These are phyloP conservation scores for Verruconis gallopava DNA, from an alignment of 2,329 filamentous ascomycete genomes.

Conservation along the genomic window DNA sequence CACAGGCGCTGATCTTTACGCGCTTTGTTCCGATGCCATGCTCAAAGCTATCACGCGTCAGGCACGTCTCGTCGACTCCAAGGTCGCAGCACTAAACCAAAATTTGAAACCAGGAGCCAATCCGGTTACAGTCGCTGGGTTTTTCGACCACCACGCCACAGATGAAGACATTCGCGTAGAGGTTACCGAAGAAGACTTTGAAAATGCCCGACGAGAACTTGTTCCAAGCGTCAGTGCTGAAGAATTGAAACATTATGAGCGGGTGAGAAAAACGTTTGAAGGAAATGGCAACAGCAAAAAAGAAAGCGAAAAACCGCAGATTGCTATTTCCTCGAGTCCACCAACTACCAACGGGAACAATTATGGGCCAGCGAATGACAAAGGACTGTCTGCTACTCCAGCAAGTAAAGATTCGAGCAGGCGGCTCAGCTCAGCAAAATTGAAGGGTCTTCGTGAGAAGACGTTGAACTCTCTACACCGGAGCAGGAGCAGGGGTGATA, in stretches of 20 bases:
- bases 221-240: constrained; percentile 90
- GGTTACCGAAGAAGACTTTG: constrained; percentile 81
- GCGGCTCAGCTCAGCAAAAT: not conserved
- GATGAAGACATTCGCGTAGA: constrained; percentile 73
- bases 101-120: constrained; percentile 8
- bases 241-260: constrained; percentile 82
- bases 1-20: constrained; percentile 94
- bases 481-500: not conserved
- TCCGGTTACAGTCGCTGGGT: constrained; percentile 73
- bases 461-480: not conserved
- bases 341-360: constrained; percentile 12
- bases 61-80: constrained; percentile 68
- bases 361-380: constrained; percentile 10
- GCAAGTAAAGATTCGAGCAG: not conserved
- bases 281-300: constrained; percentile 28
- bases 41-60: constrained; percentile 94
- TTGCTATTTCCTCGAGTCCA: not conserved
- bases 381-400: not conserved
- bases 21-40: constrained; percentile 95
- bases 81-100: constrained; percentile 58
- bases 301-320: not conserved
- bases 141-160: constrained; percentile 84
- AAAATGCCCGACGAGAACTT: constrained; percentile 67
- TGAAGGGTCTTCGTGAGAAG: not conserved
- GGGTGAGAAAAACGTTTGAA: constrained; percentile 73